Base-by-base conservation (phyloP, 129 eudicot species). In the Silybum marianum region DNA sequence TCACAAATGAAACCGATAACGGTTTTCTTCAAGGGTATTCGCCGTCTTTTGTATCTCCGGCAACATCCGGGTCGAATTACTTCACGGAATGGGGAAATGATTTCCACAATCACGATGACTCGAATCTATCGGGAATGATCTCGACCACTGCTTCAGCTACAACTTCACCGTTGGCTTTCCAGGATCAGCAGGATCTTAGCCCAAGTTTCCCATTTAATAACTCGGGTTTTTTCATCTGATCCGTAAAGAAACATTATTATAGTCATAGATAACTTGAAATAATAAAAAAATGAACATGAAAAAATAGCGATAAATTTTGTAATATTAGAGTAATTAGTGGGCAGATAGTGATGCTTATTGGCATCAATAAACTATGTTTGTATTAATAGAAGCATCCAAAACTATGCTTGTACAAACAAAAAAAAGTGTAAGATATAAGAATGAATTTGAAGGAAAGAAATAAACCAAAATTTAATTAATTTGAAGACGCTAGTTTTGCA, bases 81-180 rank as follows among this genome's bases (percentile, higher is more conserved):
- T 90, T 87, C 85, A 84, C 90, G 3, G 79, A 87, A 73, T 82
- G 89, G 67, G 81, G 78, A 46, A 83, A 78, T 8, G 75, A 83
- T 62, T 84, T 84, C 75, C 90, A 85, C 26, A 78, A 87, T 39
- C 78, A 82, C 28, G 85, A 85, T n/a, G 92, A 88, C 54, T 83
- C 92, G 4, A 91, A 86, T 71, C 79, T 81, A 34, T 80, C 86
- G 0, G 91, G 90, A 48, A 86, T 90, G 54, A 76, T 90, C 65
- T 91, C 98, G 6, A 84, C 85, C 77, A 86, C 87, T 77, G 82
- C 95, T n/a, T 94, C 97, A 16, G 75, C 89, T 13, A 84, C 91
- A 54, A 92, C 88, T 82, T 95, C 98, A 24, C 97, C 97, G 1
- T 48, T 90, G 83, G 90, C 91, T 62, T 92, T 90, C 82, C 68